Evolutionary conservation across 164 flowering plant species (phyloP).

Genomic region (Liquidambar formosana): DNA sequence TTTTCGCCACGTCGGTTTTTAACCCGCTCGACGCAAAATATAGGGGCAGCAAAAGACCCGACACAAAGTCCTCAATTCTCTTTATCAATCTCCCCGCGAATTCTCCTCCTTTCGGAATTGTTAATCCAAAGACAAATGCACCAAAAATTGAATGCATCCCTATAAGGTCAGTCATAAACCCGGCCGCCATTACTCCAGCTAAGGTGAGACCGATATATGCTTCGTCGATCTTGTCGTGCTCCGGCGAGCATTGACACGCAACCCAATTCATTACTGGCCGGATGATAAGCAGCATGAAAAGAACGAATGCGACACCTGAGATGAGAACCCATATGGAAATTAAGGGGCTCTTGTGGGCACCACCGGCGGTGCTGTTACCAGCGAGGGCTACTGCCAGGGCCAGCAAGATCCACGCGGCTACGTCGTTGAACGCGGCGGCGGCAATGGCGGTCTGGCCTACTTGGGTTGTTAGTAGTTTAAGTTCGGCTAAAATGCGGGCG

Average conservation of each 20-base stretch:
- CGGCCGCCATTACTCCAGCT: conserved; percentile 35
- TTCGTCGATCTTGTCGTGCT: conserved; percentile 40
- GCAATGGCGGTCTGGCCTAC: conserved; percentile 61
- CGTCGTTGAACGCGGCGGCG: conserved; percentile 67
- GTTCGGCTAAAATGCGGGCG: conserved; percentile 69
- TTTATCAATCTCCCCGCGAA: conserved; percentile 32
- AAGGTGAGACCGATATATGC: conserved; percentile 44
- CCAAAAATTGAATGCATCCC: conserved; percentile 50
- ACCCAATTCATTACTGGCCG: conserved; percentile 55
- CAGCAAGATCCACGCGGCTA: conserved; percentile 62
- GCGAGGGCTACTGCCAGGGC: conserved; percentile 64
- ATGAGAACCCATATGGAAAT: conserved; percentile 52
- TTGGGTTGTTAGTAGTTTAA: conserved; percentile 56
- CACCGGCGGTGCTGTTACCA: conserved; percentile 39
- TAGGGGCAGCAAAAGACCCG: conserved; percentile 39
- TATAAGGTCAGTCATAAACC: conserved; percentile 39
- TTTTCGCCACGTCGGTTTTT: conserved; percentile 40
- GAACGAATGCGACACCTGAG: conserved; percentile 54
- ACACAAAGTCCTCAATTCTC: conserved; percentile 43
- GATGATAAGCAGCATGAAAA: conserved; percentile 42
- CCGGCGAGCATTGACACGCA: conserved; percentile 41
- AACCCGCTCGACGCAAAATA: conserved; percentile 49
- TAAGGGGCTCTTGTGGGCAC: conserved; percentile 34
- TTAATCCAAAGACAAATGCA: conserved; percentile 39
- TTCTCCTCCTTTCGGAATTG: conserved; percentile 38